phyloP scores from a whole-genome alignment of 768 basidiomycete species.

The Hirschioporus abietinus region DNA sequence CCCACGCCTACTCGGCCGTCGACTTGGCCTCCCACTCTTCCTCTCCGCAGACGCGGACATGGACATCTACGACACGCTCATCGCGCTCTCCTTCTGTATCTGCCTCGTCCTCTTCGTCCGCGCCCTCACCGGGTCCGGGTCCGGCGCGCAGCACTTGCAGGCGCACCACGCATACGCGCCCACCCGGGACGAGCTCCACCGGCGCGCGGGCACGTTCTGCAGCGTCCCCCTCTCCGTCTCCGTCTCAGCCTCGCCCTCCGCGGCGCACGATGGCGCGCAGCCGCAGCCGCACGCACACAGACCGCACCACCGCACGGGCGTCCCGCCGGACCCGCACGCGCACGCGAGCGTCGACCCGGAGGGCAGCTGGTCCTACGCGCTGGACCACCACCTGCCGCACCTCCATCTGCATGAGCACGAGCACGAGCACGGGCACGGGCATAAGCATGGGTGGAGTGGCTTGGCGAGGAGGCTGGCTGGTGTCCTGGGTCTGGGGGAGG shows the following conservation, averaged over 20 bases:
- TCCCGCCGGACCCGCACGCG: constrained; percentile 8
- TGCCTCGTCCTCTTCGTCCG: not conserved
- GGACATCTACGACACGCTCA: not conserved
- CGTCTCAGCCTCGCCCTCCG: not conserved
- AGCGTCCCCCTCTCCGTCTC: not conserved
- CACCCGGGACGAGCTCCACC: constrained; percentile 2
- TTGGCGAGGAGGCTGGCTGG: not conserved
- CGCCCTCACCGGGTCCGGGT: not conserved
- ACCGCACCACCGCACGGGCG: constrained; percentile 6
- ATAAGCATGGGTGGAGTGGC: constrained; percentile 15
- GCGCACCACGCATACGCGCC: not conserved
- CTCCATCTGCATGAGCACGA: constrained; percentile 49
- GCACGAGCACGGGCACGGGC: constrained; percentile 50
- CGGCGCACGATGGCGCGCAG: constrained; percentile 25
- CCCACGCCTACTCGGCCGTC: too few relatives aligned
- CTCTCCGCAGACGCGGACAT: not conserved
- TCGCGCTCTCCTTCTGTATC: not conserved
- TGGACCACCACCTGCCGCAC: constrained; percentile 27
- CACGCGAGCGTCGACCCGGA: constrained; percentile 39
- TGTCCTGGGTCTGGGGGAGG: not conserved
- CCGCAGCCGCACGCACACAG: constrained; percentile 12
- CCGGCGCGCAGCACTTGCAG: not conserved
- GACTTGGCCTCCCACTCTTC: too few relatives aligned
- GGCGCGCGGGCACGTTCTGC: constrained; percentile 13
- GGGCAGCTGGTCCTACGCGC: constrained; percentile 28